Evolutionary conservation across 208 protist species (phyloP).

Genomic region (Wallacemonas sp.): DNA sequence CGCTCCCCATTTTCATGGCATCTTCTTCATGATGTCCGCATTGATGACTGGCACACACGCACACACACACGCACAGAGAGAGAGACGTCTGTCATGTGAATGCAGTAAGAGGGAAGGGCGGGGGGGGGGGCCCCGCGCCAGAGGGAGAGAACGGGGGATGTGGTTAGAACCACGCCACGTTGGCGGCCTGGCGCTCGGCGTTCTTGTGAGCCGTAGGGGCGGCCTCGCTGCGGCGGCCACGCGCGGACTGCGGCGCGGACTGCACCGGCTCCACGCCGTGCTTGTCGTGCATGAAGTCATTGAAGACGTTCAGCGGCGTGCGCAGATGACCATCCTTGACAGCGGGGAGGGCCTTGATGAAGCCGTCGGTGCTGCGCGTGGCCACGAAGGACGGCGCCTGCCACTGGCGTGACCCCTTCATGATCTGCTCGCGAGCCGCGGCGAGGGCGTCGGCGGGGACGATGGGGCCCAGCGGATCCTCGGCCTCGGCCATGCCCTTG

Average conservation of each 20-base stretch:
- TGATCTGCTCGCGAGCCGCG: slow-evolving; percentile 53
- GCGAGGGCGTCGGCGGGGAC: slow-evolving; percentile 56
- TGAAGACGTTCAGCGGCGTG: slow-evolving; percentile 80
- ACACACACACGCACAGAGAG: background rate
- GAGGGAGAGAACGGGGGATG: background rate
- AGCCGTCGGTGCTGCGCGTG: slow-evolving; percentile 35
- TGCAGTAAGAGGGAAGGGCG: background rate
- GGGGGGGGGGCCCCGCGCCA: background rate
- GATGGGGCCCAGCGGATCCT: slow-evolving; percentile 67
- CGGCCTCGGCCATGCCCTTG: slow-evolving; percentile 53
- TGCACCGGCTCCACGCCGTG: slow-evolving; percentile 45
- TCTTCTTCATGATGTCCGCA: slow-evolving; percentile 6
- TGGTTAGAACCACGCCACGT: slow-evolving; percentile 56
- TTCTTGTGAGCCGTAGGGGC: slow-evolving; percentile 15
- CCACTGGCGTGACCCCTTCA: slow-evolving; percentile 45
- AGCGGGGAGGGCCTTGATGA: slow-evolving; percentile 53
- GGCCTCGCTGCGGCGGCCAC: slow-evolving; percentile 12
- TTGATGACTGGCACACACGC: background rate
- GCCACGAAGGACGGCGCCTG: slow-evolving; percentile 44
- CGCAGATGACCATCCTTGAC: slow-evolving; percentile 65
- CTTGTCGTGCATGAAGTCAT: slow-evolving; percentile 60
- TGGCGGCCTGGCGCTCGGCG: slow-evolving; percentile 23
- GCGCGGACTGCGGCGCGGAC: slow-evolving; percentile 13
- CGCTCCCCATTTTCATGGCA: background rate
- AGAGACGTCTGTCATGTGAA: background rate